Evolutionary conservation across 2,329 filamentous ascomycete species (phyloP), one percentile per base, ranked within the genome.

Genomic region (Alternaria longipes): DNA sequence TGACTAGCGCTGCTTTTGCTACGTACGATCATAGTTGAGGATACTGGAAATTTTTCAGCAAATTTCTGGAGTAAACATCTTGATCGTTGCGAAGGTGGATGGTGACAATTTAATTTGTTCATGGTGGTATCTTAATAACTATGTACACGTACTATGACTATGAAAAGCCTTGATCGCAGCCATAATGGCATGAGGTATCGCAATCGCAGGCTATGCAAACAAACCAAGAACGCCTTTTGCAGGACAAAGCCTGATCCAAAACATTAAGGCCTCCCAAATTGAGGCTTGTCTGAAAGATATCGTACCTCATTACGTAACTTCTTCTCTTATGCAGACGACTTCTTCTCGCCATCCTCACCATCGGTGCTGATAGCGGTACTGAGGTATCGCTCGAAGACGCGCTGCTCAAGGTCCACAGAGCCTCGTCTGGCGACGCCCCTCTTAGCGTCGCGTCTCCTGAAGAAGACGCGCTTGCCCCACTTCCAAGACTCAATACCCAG

Each of bases 401-500:
- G 69, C 56, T 69, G 61, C 68, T 76, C 74, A 12, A 76, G 52
- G 55, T 76, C 74, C 28, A 76, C 56, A 9, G 70, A 74, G 38
- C 74, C 74, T 47, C 71, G 66, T 45, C 74, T 62, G 30, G 62
- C 64, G 41, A 40, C 50, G 8, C 71, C 67, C 3, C 50, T 42
- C 54, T 75, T 67, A 22, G 54, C 62, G 38, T 72, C 74, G 38
- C 51, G 63, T 47, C 59, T 65, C 65, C 73, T 66, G 61, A 78
- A 78, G 59, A 65, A 79, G 6, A 74, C 74, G 1, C 90, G 80
- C 81, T 92, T 92, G 16, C 70, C 80, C 81, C 83, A 90, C 79
- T 91, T 92, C 85, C 88, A 92, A 0, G 78, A 64, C 77, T 92
- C 90, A 1, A 87, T 82, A 1, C 89, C 88, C 0, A 82, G 67